These are phyloP conservation scores for Hypoxylon sp. DNA, from an alignment of 2,329 filamentous ascomycete genomes.

Conservation along the genomic window DNA sequence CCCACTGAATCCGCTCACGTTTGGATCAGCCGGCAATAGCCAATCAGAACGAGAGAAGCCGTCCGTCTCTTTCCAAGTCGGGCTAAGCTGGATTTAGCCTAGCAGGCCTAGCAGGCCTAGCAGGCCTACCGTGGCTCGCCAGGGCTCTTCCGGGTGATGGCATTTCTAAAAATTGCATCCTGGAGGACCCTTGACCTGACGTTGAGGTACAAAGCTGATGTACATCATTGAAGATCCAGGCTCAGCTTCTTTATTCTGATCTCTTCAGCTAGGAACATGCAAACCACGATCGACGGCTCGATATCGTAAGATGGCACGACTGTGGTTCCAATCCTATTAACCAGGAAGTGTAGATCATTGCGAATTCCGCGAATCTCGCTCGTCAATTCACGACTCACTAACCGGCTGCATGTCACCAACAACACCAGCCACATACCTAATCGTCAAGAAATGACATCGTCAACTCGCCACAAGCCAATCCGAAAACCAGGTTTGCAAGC, in stretches of 20 bases:
- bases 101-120: conserved; percentile 11
- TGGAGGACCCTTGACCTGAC: conserved; percentile 19
- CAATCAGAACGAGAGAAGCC: conserved; percentile 14
- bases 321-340: conserved; percentile 1
- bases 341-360: conserved; percentile 1
- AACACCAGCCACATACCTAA: conserved; percentile 24
- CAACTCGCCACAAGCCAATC: background rate
- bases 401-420: conserved; percentile 1
- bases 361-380: conserved; percentile 16
- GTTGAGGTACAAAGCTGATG: background rate
- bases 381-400: conserved; percentile 4
- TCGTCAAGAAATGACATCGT: conserved; percentile 23
- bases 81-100: conserved; percentile 18
- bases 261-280: conserved; percentile 7
- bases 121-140: background rate
- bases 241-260: background rate
- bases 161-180: conserved; percentile 37
- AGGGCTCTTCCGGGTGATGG: conserved; percentile 5
- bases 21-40: conserved; percentile 10
- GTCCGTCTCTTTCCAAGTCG: conserved; percentile 23
- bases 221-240: background rate
- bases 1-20: conserved; percentile 9
- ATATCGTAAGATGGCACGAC: background rate
- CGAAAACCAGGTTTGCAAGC: background rate
- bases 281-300: background rate